A percentile compares a stretch with the other conserved stretches of the same genome.
Conservation (phyloP, 2,329 filamentous ascomycete genomes). For the Botrytis aclada region DNA sequence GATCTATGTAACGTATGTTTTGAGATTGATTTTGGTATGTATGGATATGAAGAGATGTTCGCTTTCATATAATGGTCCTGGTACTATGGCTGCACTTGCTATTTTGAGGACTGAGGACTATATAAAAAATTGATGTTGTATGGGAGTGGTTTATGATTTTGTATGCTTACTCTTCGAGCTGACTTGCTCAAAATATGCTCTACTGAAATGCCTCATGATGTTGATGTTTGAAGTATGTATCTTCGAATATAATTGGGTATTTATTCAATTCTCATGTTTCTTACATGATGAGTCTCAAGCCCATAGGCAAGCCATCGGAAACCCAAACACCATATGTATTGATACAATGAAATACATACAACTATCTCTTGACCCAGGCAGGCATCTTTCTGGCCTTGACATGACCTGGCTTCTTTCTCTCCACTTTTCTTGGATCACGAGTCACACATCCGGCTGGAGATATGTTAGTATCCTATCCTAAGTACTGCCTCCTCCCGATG, state of each 20-base stretch:
- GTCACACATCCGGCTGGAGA: conserved; percentile 82
- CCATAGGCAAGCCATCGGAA: background rate
- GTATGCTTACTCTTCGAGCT: background rate
- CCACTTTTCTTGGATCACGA: conserved; percentile 84
- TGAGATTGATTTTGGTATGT: background rate
- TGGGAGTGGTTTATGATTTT: background rate
- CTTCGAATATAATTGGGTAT: background rate
- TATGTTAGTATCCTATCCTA: conserved; percentile 30
- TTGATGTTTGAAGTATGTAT: background rate
- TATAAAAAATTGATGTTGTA: background rate
- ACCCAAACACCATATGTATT: conserved; percentile 12
- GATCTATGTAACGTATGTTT: background rate
- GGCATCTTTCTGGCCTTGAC: conserved; percentile 98
- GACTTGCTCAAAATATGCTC: background rate
- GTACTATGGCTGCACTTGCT: background rate
- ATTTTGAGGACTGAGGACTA: background rate
- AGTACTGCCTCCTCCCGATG: conserved; percentile 12
- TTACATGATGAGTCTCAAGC: background rate
- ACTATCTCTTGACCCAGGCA: conserved; percentile 81
- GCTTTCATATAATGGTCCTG: background rate
- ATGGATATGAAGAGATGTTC: background rate
- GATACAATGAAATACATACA: conserved; percentile 35
- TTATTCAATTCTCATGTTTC: background rate
- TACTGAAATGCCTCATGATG: background rate
- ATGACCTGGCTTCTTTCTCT: conserved; percentile 96